These are phyloP conservation scores for Eimeria sp. DNA, from an alignment of 169 alveolate species.

Conservation along the genomic window DNA sequence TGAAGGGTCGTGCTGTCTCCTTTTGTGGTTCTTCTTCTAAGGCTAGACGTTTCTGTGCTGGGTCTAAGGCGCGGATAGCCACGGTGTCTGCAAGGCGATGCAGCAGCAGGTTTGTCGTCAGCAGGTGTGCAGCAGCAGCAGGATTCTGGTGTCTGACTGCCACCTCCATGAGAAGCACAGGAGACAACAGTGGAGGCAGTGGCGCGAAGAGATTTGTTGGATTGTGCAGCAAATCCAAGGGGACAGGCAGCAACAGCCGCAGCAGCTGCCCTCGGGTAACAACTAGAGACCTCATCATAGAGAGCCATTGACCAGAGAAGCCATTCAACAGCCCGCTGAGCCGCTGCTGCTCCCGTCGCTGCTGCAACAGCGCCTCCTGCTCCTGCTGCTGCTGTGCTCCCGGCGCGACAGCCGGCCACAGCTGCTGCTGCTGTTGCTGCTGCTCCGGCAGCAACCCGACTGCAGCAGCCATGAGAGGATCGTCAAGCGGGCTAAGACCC, in stretches of 20 bases:
- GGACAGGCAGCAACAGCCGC: conserved; percentile 6
- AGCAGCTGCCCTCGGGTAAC: conserved; percentile 30
- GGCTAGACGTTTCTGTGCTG: conserved; percentile 65
- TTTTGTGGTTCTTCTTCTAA: not conserved
- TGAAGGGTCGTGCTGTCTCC: not conserved
- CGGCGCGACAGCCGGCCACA: not conserved
- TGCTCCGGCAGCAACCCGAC: not conserved
- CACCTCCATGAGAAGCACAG: conserved; percentile 24
- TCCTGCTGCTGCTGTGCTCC: conserved; percentile 6
- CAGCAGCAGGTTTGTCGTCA: conserved; percentile 58
- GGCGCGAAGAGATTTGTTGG: conserved; percentile 69
- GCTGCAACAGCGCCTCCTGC: conserved; percentile 1
- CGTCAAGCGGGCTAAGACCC: conserved; percentile 30
- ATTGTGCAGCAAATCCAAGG: not conserved
- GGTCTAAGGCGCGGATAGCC: conserved; percentile 70
- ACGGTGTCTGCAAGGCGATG: conserved; percentile 59
- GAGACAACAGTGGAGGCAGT: conserved; percentile 72
- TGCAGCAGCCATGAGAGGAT: conserved; percentile 26
- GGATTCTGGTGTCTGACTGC: conserved; percentile 38
- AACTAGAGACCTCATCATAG: conserved; percentile 37
- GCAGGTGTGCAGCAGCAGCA: conserved; percentile 67
- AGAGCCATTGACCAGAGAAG: conserved; percentile 75
- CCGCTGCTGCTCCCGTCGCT: not conserved
- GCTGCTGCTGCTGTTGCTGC: conserved; percentile 65
- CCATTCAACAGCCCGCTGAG: conserved; percentile 65